Percentiles rank a stretch among this genome's conserved stretches.
Conservation (phyloP, 2,329 filamentous ascomycete species). For the Microdochium bolleyi region DNA sequence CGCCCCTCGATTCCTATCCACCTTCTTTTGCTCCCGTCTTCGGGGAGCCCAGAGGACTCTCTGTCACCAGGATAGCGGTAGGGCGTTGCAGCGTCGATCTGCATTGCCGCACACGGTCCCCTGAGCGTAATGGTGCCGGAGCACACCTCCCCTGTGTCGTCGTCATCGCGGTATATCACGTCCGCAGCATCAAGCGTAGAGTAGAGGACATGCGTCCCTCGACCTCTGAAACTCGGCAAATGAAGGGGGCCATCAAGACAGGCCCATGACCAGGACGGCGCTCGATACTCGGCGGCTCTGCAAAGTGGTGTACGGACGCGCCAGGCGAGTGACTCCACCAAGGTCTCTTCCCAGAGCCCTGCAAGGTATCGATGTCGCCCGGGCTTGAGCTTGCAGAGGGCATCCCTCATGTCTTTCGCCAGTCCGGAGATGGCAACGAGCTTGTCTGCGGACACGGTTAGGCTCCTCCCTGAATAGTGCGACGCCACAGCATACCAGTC, state of each 20-base stretch:
- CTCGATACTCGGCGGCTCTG: constrained; percentile 5
- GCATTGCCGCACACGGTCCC: background rate
- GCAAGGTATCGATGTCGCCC: constrained; percentile 6
- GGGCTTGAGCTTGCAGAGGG: background rate
- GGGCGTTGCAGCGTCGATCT: no score
- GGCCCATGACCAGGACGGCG: constrained; percentile 13
- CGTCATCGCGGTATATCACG: background rate
- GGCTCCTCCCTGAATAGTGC: constrained; percentile 4
- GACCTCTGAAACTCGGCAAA: background rate
- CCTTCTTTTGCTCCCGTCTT: no score
- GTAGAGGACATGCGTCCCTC: background rate
- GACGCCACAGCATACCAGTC: constrained; percentile 1
- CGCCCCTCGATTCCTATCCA: background rate
- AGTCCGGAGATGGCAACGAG: constrained; percentile 11
- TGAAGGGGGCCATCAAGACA: constrained; percentile 7
- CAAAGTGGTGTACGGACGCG: background rate
- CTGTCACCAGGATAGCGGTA: no score
- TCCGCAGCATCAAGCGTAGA: background rate
- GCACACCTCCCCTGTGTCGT: background rate
- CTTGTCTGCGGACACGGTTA: constrained; percentile 9
- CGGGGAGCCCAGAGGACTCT: no score
- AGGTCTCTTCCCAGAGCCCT: constrained; percentile 6
- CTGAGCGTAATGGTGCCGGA: background rate
- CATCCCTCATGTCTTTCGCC: constrained; percentile 6
- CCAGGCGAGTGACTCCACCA: constrained; percentile 8